Conservation (phyloP, 2,329 filamentous ascomycete genomes). For the Pseudopyrenochaeta lycopersici region DNA sequence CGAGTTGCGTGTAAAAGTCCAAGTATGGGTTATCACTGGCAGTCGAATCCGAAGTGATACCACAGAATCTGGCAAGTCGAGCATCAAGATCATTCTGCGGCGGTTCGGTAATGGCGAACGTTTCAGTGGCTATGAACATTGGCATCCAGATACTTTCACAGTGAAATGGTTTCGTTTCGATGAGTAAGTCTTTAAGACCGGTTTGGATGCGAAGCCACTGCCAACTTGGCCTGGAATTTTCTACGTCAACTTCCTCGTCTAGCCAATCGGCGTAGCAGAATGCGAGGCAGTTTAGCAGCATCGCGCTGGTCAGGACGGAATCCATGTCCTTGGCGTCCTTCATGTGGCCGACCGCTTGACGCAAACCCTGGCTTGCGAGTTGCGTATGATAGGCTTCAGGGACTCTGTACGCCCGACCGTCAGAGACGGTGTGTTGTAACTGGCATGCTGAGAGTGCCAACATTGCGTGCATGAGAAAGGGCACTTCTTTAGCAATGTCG, state of each 20-base stretch:
- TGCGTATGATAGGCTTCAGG: conserved; percentile 16
- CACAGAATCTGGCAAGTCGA: conserved; percentile 9
- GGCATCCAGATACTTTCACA: conserved; percentile 13
- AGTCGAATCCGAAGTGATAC: background rate
- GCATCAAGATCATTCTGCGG: conserved; percentile 8
- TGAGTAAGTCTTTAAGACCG: conserved; percentile 12
- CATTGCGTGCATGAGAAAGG: conserved; percentile 22
- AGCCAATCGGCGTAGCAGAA: conserved; percentile 10
- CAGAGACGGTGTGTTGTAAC: conserved; percentile 2
- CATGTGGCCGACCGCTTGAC: conserved; percentile 7
- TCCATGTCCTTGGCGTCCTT: conserved; percentile 11
- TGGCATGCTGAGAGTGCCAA: conserved; percentile 20
- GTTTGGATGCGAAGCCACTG: conserved; percentile 16
- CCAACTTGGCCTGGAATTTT: background rate
- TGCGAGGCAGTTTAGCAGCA: conserved; percentile 16
- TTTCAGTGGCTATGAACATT: conserved; percentile 5
- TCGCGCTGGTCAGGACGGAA: conserved; percentile 16
- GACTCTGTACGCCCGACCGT: conserved; percentile 2
- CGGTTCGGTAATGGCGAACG: background rate
- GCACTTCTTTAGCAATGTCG: conserved; percentile 12
- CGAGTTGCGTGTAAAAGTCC: conserved; percentile 4
- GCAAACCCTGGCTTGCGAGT: conserved; percentile 11
- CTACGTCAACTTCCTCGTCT: background rate
- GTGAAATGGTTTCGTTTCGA: conserved; percentile 11
- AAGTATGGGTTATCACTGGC: conserved; percentile 1